Percentiles rank a stretch among this genome's conserved stretches.
Conservation (phyloP, 2,329 filamentous ascomycete genomes). For the Exophiala sp. region DNA sequence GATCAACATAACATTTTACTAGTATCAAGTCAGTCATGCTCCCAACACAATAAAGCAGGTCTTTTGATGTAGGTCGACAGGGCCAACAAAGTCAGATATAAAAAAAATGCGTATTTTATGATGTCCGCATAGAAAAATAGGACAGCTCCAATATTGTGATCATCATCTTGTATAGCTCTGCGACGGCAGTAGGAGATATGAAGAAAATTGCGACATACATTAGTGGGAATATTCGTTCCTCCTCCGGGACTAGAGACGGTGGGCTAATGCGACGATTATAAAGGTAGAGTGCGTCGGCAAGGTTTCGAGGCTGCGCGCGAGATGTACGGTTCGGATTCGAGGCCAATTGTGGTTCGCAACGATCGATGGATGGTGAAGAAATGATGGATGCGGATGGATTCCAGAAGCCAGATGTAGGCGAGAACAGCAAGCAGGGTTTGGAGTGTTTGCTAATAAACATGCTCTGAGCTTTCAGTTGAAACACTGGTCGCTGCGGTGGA, state of each 20-base stretch:
- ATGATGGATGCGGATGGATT: background rate
- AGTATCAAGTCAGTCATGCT: background rate
- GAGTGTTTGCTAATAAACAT: background rate
- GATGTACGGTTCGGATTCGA: background rate
- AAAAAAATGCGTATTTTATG: slow-evolving; percentile 26
- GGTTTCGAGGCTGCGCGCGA: background rate
- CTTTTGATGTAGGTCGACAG: background rate
- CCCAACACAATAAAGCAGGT: background rate
- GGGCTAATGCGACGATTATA: too few species aligned
- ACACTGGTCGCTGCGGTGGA: slow-evolving; percentile 5
- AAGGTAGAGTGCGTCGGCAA: background rate
- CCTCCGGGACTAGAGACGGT: too few species aligned
- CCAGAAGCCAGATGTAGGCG: background rate
- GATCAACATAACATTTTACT: slow-evolving; percentile 6
- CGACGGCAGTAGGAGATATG: background rate
- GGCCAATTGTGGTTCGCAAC: background rate
- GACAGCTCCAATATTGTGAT: slow-evolving; percentile 34
- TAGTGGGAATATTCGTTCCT: background rate
- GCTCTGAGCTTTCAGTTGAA: background rate
- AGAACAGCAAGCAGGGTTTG: background rate
- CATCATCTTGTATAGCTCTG: slow-evolving; percentile 26
- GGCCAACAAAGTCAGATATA: slow-evolving; percentile 19
- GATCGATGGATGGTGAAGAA: background rate
- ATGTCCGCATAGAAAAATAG: slow-evolving; percentile 30
- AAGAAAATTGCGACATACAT: background rate